Conservation (phyloP, 176 grass and related monocot species). For the Oryza brachyantha region DNA sequence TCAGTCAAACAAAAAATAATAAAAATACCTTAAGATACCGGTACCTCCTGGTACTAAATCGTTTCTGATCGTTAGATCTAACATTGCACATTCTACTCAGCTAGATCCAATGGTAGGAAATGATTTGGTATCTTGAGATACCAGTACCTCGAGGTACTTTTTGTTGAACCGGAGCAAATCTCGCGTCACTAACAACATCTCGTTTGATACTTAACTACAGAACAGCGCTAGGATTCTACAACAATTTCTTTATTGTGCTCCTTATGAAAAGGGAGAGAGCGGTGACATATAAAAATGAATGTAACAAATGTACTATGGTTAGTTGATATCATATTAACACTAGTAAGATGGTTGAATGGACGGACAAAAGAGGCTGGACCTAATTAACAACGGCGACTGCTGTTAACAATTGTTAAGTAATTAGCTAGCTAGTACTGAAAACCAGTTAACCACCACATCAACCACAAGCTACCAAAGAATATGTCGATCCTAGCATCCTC, state of each 20-base stretch:
- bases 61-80: no score
- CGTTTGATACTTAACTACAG: background rate
- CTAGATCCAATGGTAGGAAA: no score
- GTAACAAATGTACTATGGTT: background rate
- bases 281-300: background rate
- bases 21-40: no score
- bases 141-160: no score
- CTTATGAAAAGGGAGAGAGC: background rate
- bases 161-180: no score
- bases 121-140: no score
- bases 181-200: constrained; percentile 5
- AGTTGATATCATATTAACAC: background rate
- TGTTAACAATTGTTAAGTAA: background rate
- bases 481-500: background rate
- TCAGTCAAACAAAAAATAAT: no score
- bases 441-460: constrained; percentile 16
- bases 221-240: constrained; percentile 16
- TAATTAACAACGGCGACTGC: constrained; percentile 10
- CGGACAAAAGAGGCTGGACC: background rate
- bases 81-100: no score
- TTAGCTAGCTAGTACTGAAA: background rate
- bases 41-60: no score
- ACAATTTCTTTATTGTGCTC: background rate
- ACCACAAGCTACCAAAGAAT: background rate
- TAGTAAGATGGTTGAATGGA: background rate